Percentiles rank a stretch among this genome's conserved stretches.
Conservation (phyloP, 306 rosid genomes). For the Inga leiocalycina region DNA sequence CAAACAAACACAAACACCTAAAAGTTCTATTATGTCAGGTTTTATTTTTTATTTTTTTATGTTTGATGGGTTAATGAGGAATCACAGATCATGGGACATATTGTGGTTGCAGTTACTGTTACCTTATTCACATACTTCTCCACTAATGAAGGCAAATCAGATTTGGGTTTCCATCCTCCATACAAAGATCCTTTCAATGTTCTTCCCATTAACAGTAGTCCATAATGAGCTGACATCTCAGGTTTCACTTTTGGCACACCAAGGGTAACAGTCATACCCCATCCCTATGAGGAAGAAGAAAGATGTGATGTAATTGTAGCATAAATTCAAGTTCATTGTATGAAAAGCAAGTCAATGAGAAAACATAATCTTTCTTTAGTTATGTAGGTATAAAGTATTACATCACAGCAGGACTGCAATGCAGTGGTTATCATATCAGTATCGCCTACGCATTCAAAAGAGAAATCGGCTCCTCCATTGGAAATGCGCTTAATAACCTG, state of each 20-base stretch:
- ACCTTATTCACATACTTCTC: conserved; percentile 89
- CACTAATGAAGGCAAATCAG: conserved; percentile 85
- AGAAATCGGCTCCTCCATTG: conserved; percentile 94
- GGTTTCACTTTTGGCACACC: conserved; percentile 92
- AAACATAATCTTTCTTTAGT: conserved; percentile 15
- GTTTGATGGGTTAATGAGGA: not conserved
- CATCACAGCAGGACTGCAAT: conserved; percentile 91
- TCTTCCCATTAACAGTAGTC: conserved; percentile 68
- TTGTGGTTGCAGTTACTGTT: conserved; percentile 7
- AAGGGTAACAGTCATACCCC: conserved; percentile 93
- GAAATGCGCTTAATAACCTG: conserved; percentile 83
- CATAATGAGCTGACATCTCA: conserved; percentile 84
- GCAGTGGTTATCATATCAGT: conserved; percentile 92
- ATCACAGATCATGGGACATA: conserved; percentile 11
- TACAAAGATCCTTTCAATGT: conserved; percentile 85
- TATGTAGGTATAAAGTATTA: conserved; percentile 38
- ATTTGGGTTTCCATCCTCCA: conserved; percentile 99
- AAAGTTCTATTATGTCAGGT: not conserved
- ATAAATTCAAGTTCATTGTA: conserved; percentile 12
- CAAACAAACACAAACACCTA: not conserved
- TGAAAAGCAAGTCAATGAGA: not conserved
- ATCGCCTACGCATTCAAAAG: conserved; percentile 89
- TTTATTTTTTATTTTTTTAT: too few relatives aligned
- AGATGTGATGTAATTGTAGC: not conserved
- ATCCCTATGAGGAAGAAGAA: conserved; percentile 58